These are phyloP conservation scores for Backusella luteola DNA, from an alignment of 192 early-diverging fungal species.

Conservation along the genomic window DNA sequence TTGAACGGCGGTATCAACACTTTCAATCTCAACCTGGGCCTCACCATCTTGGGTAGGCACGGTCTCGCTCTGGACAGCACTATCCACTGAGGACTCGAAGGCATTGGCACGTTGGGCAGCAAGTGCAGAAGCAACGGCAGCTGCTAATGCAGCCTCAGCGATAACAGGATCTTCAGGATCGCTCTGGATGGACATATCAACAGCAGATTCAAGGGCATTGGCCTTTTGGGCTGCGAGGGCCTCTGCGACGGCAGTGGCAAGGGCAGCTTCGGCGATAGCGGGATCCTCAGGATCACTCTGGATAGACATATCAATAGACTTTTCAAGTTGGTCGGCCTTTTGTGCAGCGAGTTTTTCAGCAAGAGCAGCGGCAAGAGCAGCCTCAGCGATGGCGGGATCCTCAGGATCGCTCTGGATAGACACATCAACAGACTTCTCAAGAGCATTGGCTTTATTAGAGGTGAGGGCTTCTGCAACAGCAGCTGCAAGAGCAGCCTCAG, in stretches of 20 bases:
- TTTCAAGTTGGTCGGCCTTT: not conserved
- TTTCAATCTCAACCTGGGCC: not conserved
- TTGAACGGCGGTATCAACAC: not conserved
- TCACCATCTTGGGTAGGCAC: not conserved
- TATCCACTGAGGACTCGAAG: not conserved
- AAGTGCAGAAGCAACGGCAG: not conserved
- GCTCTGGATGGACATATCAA: not conserved
- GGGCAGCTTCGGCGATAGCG: not conserved
- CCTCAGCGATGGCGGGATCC: not conserved
- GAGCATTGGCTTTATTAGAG: not conserved
- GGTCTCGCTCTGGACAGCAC: not conserved
- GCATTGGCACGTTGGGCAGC: not conserved
- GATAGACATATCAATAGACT: not conserved
- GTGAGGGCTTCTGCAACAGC: conserved; percentile 18
- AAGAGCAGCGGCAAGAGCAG: conserved; percentile 10
- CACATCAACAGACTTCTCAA: not conserved
- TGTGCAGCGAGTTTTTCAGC: not conserved
- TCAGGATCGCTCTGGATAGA: not conserved
- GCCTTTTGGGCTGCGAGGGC: conserved; percentile 20
- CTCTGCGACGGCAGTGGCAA: not conserved
- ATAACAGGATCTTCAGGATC: not conserved
- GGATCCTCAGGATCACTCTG: not conserved
- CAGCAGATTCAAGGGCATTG: not conserved
- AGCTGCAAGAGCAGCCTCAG: not conserved
- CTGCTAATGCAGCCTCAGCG: not conserved